A percentile compares a stretch with the other conserved stretches of the same genome.
These are phyloP conservation scores for Aspergillus bertholletiae DNA, from an alignment of 495 filamentous ascomycete species.

Conservation along the genomic window DNA sequence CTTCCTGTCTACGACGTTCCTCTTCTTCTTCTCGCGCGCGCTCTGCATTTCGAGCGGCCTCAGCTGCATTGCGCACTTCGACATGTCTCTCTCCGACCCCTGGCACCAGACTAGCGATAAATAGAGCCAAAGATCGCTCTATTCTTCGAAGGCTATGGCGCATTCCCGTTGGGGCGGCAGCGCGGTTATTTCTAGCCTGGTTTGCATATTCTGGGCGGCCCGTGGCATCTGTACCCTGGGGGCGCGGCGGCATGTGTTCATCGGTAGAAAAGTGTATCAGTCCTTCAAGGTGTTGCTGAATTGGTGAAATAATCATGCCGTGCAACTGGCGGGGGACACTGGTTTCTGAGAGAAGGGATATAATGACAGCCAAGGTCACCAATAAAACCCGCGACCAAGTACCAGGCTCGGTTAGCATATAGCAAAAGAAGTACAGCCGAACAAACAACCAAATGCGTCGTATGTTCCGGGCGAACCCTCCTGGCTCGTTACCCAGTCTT, in stretches of 20 bases:
- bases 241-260: slow-evolving; percentile 13
- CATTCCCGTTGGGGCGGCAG: slow-evolving; percentile 9
- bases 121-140: slow-evolving; percentile 76
- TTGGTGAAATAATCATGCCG: slow-evolving; percentile 53
- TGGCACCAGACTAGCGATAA: slow-evolving; percentile 80
- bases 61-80: slow-evolving; percentile 60
- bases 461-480: slow-evolving; percentile 47
- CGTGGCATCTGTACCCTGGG: slow-evolving; percentile 10
- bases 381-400: slow-evolving; percentile 68
- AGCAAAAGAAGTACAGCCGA: slow-evolving; percentile 71
- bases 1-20: slow-evolving; percentile 16
- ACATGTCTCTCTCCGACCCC: slow-evolving; percentile 85
- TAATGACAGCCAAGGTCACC: slow-evolving; percentile 53
- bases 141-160: slow-evolving; percentile 54
- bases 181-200: slow-evolving; percentile 11
- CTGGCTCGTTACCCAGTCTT: slow-evolving; percentile 34
- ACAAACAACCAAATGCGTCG: slow-evolving; percentile 74
- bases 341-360: slow-evolving; percentile 63
- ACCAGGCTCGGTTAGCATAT: slow-evolving; percentile 71
- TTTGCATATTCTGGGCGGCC: slow-evolving; percentile 27
- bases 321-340: slow-evolving; percentile 57
- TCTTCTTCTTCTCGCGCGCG: slow-evolving; percentile 38
- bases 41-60: slow-evolving; percentile 51
- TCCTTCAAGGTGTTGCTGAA: slow-evolving; percentile 69
- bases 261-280: slow-evolving; percentile 55